Evolutionary conservation across 257 asterid species (phyloP), one percentile per base, ranked within the genome.

Genomic region (Ehretia macrophylla): DNA sequence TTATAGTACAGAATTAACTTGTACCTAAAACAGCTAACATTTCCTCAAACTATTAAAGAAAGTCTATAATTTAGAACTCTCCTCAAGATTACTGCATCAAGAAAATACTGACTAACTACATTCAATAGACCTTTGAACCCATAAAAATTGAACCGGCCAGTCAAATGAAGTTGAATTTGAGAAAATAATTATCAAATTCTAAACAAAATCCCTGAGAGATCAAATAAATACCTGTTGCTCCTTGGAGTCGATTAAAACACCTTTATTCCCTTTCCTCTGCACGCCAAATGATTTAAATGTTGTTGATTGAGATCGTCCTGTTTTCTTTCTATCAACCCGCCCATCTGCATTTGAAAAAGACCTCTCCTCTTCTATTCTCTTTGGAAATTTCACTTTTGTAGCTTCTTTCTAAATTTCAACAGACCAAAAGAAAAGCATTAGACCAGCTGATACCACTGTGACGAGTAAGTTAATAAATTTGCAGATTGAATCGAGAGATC

Each of bases 181-280:
- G n/a, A n/a, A n/a, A n/a, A n/a, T n/a, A n/a, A n/a, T n/a, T n/a
- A n/a, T n/a, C n/a, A n/a, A n/a, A n/a, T n/a, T n/a, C n/a, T n/a
- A n/a, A n/a, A n/a, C n/a, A n/a, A n/a, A n/a, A n/a, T n/a, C n/a
- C n/a, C n/a, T n/a, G n/a, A n/a, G n/a, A n/a, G n/a, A 10, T 55
- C 0, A 19, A 42, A 20, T 37, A 27, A 1, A 48, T 82, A 83
- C 95, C 94, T 78, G 83, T 62, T 69, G 81, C 64, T 81, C 93
- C 52, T 74, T 74, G 19, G 64, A 57, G 49, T 83, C 83, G 53
- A 76, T 65, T 21, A 58, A 32, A 58, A 59, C 49, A 56, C 79
- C 91, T 63, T 70, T 79, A 76, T 55, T 78, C 67, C 80, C 87
- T 66, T 85, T 85, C 75, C 67, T 82, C 57, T n/a, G n/a, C n/a